Base-by-base conservation (phyloP, 768 basidiomycete genomes). In the Lenzites betulinus region DNA sequence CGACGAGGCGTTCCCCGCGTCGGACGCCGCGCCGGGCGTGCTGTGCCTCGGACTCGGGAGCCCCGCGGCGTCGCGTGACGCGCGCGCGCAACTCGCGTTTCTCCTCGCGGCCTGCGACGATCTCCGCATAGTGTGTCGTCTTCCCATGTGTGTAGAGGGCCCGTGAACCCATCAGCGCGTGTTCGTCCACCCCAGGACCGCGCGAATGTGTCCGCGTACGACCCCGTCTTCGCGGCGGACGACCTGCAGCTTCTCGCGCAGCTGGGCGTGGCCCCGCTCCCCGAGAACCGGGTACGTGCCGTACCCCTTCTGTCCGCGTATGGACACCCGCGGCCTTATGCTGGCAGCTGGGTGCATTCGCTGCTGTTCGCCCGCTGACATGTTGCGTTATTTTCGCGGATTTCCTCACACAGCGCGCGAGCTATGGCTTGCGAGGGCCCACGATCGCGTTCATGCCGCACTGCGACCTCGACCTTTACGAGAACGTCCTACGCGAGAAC, bases 371-470 rank as follows among this genome's bases (percentile, higher is more conserved):
- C 39, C 12, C 30, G 46, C 33, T 47, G 50, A 35, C 55, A 50
- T 26, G 53, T 33, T 33, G 12, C 22, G 12, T 51, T 20, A 4
- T 7, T 22, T 30, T 35, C 7, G 28, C 30, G 30, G 30, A 33
- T 33, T 49, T 26, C 52, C 47, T 42, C 22, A 50, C 56, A 51
- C 66, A 81, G 78, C 70, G 69, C 25, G 72, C 71, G 23, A 70
- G 69, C 54, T 71, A 79, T 58, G 55, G 59, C 16, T 36, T 76
- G 48, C 62, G 65, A 26, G 51, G 64, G 56, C 83, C 85, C 63
- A 89, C 88, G 48, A 76, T 92, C 55, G 76, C 86, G 54, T 90
- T 83, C 74, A 90, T 91, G 88, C 90, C 89, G 22, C 90, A 92
- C 71, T 91, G 90, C 70, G 88, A 89, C 67, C 68, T 88, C 71